Conservation (phyloP, 768 basidiomycete genomes). For the Mycena vulgaris region DNA sequence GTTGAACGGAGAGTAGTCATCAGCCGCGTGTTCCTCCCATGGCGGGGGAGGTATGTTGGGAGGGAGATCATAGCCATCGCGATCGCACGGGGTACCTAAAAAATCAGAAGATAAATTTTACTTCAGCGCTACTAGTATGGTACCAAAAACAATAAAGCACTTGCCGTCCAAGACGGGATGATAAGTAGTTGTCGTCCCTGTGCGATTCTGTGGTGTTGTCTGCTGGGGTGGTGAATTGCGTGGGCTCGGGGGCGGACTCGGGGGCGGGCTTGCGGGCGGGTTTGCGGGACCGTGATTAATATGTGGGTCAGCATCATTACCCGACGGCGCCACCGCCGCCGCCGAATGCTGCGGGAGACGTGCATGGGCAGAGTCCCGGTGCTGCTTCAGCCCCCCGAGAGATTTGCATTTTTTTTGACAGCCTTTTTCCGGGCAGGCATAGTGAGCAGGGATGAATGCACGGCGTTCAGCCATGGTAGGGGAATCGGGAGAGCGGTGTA, state of each 20-base stretch:
- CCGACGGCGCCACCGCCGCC: background rate
- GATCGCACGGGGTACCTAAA: conserved; percentile 36
- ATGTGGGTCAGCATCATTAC: background rate
- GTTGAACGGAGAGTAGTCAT: conserved; percentile 18
- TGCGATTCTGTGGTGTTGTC: background rate
- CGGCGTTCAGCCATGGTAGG: background rate
- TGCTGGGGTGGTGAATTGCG: background rate
- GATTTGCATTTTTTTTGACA: background rate
- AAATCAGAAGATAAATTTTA: no score
- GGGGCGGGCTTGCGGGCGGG: no score
- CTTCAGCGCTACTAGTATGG: no score
- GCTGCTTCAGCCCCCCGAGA: background rate
- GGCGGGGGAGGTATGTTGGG: conserved; percentile 16
- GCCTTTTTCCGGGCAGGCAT: background rate
- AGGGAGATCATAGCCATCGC: conserved; percentile 25
- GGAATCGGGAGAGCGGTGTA: no score
- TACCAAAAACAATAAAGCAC: no score
- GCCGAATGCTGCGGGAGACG: background rate
- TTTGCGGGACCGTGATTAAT: background rate
- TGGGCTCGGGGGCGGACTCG: background rate
- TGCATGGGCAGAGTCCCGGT: background rate
- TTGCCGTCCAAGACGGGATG: conserved; percentile 32
- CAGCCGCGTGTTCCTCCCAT: conserved; percentile 20
- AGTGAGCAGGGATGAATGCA: background rate
- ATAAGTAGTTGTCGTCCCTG: background rate